Conservation (phyloP, 2,329 filamentous ascomycete genomes). For the Fusarium coicis region DNA sequence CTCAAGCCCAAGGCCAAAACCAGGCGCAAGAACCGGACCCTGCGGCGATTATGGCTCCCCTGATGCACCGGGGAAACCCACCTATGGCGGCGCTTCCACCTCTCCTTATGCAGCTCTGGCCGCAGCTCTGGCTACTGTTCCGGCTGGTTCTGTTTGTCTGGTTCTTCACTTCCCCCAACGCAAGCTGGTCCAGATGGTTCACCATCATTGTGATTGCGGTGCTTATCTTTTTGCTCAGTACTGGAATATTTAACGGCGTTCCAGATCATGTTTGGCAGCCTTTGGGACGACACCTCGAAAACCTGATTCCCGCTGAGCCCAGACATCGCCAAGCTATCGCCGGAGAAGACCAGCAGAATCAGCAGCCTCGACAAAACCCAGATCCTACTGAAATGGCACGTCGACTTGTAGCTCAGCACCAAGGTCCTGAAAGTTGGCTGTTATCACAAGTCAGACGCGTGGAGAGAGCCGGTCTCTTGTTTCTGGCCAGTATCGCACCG, state of each 20-base stretch:
- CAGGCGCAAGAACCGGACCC: conserved; percentile 42
- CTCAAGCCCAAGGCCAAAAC: conserved; percentile 26
- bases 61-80: conserved; percentile 55
- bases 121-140: conserved; percentile 71
- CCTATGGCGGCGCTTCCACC: conserved; percentile 48
- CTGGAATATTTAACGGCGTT: conserved; percentile 66
- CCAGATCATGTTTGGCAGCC: conserved; percentile 67
- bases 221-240: conserved; percentile 68
- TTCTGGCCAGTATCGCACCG: conserved; percentile 73
- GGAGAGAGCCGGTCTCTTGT: conserved; percentile 70
- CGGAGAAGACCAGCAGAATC: conserved; percentile 25
- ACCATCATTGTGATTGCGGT: conserved; percentile 65
- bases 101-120: conserved; percentile 57
- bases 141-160: conserved; percentile 70
- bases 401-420: conserved; percentile 59
- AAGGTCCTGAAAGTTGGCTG: conserved; percentile 48
- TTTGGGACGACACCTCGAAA: conserved; percentile 68
- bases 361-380: conserved; percentile 46
- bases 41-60: conserved; percentile 36
- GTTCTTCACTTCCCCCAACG: conserved; percentile 70
- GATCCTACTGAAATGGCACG: conserved; percentile 65
- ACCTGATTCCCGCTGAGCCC: conserved; percentile 64
- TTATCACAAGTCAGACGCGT: conserved; percentile 59
- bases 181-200: conserved; percentile 69
- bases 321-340: conserved; percentile 40